A percentile compares a stretch with the other conserved stretches of the same genome.
These are phyloP conservation scores for Tetracladium marchalianum DNA, from an alignment of 495 filamentous ascomycete species.

Conservation along the genomic window DNA sequence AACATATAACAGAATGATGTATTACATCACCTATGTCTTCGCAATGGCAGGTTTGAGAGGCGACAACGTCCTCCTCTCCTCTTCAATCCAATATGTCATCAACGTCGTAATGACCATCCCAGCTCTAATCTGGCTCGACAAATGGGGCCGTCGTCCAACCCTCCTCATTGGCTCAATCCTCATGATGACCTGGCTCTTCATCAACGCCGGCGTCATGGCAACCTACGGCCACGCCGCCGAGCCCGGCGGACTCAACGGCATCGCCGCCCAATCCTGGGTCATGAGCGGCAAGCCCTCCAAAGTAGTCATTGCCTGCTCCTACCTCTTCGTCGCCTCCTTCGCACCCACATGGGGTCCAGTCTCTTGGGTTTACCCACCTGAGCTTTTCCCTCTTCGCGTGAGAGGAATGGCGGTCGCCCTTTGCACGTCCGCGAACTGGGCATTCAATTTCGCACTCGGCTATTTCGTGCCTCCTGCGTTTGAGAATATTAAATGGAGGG, in stretches of 20 bases:
- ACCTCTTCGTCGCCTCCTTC: slow-evolving; percentile 65
- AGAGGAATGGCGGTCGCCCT: slow-evolving; percentile 61
- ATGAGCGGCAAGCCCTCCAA: slow-evolving; percentile 43
- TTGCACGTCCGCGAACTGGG: slow-evolving; percentile 61
- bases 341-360: slow-evolving; percentile 57
- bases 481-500: slow-evolving; percentile 60
- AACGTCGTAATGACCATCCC: slow-evolving; percentile 47
- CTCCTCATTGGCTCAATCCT: slow-evolving; percentile 51
- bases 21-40: slow-evolving; percentile 47
- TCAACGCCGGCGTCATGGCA: slow-evolving; percentile 39
- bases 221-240: slow-evolving; percentile 13
- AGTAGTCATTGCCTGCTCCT: slow-evolving; percentile 63
- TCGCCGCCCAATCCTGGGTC: slow-evolving; percentile 38
- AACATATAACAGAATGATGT: no score
- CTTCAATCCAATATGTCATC: slow-evolving; percentile 64
- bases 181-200: slow-evolving; percentile 52
- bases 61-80: slow-evolving; percentile 51
- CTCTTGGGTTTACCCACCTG: slow-evolving; percentile 68
- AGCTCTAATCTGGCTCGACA: slow-evolving; percentile 45
- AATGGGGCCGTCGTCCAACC: slow-evolving; percentile 48
- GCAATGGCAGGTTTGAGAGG: slow-evolving; percentile 56
- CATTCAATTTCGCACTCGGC: slow-evolving; percentile 70
- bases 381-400: slow-evolving; percentile 62
- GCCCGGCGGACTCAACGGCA: slow-evolving; percentile 30
- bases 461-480: slow-evolving; percentile 69